Evolutionary conservation across 2,329 filamentous ascomycete genomes (phyloP), one percentile per base, ranked within the genome.

Genomic region (Colletotrichum tropicale): DNA sequence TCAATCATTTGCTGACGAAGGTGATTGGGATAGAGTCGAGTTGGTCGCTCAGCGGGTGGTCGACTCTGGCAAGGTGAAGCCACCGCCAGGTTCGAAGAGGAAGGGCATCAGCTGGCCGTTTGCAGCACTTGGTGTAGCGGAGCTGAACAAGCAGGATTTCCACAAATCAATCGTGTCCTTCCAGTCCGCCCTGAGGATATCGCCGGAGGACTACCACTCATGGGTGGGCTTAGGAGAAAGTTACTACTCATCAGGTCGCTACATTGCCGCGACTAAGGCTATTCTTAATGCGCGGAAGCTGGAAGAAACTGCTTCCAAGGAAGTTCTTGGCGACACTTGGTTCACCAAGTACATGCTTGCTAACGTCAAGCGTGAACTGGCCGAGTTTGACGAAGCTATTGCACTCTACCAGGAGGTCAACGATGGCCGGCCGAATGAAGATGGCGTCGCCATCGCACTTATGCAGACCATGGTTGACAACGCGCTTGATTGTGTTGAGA

Each of bases 161-260:
- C 88, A 93, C 78, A 94, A 95, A 82, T 96, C 96, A 43, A 96
- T 98, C 70, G 93, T 96, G 10, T 98, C 95, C 0, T 99, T 98
- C 83, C 94, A 98, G 81, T 92, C 95, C 3, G 96, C 97, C 13
- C 88, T 99, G 38, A 91, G 96, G 69, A 94, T 98, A 64, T 91
- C 93, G 3, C 95, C 96, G 0, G 88, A 93, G 56, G 95, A 98
- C 83, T 98, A 98, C 81, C 94, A 99, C 85, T 98, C 95, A 0
- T 99, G 96, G 92, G 94, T 99, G 28, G 97, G 97, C 1, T 89
- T 99, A 2, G 97, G 96, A n/a, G 97, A 99, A 85, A 98, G 96
- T 81, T 99, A 99, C 81, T 94, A 98, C 82, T 97, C 95, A 79
- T 98, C 96, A 18, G 96, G 97, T 12, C 91, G 96, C 77, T 98